phyloP scores from a whole-genome alignment of 306 rosid species.

The Quercus wislizeni region DNA sequence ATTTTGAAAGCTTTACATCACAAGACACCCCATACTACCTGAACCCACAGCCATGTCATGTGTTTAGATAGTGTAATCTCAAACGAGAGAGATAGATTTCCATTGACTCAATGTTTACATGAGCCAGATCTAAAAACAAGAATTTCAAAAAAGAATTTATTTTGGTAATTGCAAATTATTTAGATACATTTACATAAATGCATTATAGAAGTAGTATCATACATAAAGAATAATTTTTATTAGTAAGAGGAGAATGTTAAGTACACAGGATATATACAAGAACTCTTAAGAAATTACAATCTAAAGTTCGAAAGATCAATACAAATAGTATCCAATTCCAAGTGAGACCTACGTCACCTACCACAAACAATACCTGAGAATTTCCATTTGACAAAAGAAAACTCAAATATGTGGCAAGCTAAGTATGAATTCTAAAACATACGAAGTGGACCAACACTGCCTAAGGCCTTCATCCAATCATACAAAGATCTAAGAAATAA shows the following conservation, averaged over 20 bases:
- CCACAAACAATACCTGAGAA: not conserved
- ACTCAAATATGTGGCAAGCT: no score
- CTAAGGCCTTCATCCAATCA: no score
- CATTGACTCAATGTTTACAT: not conserved
- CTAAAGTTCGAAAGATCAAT: not conserved
- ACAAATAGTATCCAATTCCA: not conserved
- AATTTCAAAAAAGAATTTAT: not conserved
- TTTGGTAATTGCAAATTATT: not conserved
- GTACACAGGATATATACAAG: not conserved
- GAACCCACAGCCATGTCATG: not conserved
- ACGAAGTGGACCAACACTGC: no score
- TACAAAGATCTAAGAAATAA: no score
- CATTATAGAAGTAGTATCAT: not conserved
- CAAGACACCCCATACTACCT: not conserved
- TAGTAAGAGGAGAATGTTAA: not conserved
- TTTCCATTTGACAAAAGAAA: not conserved
- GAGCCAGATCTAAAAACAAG: not conserved
- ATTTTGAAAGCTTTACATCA: not conserved
- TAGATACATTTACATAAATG: not conserved
- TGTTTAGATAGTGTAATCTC: not conserved
- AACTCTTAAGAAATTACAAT: not conserved
- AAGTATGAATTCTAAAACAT: no score
- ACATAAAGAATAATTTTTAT: not conserved
- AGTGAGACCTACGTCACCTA: rapidly evolving
- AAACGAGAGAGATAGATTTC: not conserved